A percentile compares a stretch with the other conserved stretches of the same genome.
Conservation (phyloP, 1,284 basidiomycete species). For the Cutaneotrichosporon sp. region DNA sequence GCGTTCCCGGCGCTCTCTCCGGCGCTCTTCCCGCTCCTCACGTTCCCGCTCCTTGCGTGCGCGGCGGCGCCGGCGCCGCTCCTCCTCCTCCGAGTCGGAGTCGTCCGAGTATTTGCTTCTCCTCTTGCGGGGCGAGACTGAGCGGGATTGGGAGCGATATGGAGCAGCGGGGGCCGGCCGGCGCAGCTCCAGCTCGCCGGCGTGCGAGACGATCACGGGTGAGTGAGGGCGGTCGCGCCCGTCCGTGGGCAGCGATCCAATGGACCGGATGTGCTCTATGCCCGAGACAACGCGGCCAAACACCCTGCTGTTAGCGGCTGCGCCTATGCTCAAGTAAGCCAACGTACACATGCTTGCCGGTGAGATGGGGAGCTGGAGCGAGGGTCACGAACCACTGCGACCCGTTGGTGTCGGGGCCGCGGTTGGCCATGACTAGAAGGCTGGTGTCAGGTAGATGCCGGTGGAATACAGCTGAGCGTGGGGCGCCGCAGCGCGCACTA, state of each 20-base stretch:
- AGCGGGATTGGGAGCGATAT: constrained; percentile 23
- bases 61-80: constrained; percentile 16
- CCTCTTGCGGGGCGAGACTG: constrained; percentile 16
- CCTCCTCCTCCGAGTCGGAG: constrained; percentile 24
- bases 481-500: constrained; percentile 19
- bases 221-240: constrained; percentile 62
- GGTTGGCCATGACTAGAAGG: constrained; percentile 64
- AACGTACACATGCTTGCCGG: constrained; percentile 56
- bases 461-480: no score
- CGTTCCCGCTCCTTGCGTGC: constrained; percentile 18
- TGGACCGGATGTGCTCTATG: constrained; percentile 55
- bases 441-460: constrained; percentile 36
- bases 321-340: no score
- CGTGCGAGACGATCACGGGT: constrained; percentile 73
- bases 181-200: constrained; percentile 79
- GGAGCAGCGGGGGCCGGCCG: constrained; percentile 44
- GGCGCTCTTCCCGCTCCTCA: constrained; percentile 16
- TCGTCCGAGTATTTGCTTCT: constrained; percentile 10
- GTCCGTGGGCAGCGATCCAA: constrained; percentile 54
- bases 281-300: constrained; percentile 57
- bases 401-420: constrained; percentile 61
- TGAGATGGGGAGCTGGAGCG: constrained; percentile 52
- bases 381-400: constrained; percentile 58
- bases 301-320: constrained; percentile 32
- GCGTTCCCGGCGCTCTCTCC: constrained; percentile 14